phyloP scores from a whole-genome alignment of 176 grass and related monocot genomes.

The Panicum miliaceum region DNA sequence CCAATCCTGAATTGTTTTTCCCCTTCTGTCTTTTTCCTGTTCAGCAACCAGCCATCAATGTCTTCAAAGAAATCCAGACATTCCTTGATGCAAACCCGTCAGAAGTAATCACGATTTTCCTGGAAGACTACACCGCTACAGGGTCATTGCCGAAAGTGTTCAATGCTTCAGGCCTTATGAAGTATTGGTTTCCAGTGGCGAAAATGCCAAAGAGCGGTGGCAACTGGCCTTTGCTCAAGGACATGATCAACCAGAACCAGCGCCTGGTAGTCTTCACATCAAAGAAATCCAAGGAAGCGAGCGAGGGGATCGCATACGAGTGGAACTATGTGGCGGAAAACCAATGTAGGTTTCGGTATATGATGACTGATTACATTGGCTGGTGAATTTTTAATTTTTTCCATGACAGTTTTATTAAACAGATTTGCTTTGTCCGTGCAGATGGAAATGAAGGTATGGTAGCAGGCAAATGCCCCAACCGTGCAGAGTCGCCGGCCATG shows the following conservation, averaged over 20 bases:
- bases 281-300: conserved; percentile 75
- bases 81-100: conserved; percentile 86
- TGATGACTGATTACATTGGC: not conserved
- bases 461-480: conserved; percentile 66
- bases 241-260: conserved; percentile 81
- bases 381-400: conserved; percentile 15
- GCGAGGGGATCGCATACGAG: conserved; percentile 76
- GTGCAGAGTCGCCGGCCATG: conserved; percentile 75
- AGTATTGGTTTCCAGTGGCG: conserved; percentile 86
- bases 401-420: not conserved
- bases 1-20: conserved; percentile 31
- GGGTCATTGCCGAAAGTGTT: conserved; percentile 82
- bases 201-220: conserved; percentile 84
- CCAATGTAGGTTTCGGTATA: conserved; percentile 60
- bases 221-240: conserved; percentile 84
- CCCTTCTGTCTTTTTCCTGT: not conserved
- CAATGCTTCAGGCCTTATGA: conserved; percentile 76
- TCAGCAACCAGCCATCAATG: conserved; percentile 85
- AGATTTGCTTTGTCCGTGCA: conserved; percentile 35
- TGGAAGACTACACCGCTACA: conserved; percentile 83
- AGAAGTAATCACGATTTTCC: conserved; percentile 84
- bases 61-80: conserved; percentile 73
- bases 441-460: conserved; percentile 78
- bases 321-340: conserved; percentile 89
- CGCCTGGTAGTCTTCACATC: conserved; percentile 92